Base-by-base conservation (phyloP, 192 early-diverging fungal species). In the Entomortierella parvispora region DNA sequence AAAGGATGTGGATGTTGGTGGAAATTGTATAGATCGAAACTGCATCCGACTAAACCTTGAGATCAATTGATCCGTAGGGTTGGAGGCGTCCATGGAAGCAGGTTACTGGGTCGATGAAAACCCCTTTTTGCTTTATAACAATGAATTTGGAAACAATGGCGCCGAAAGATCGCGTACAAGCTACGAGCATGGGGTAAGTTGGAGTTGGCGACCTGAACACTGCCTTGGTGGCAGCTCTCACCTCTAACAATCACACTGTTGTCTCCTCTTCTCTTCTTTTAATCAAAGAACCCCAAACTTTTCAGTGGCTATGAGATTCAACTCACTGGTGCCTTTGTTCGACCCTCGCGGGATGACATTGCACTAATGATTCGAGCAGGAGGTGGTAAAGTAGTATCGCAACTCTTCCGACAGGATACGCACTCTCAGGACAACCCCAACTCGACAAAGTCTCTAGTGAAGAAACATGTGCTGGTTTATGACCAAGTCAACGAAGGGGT, bases 61-160 rank as follows among this genome's bases (percentile, higher is more conserved):
- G n/a, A n/a, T n/a, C 5, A 40, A 40, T 9, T 9, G 12, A 40
- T 9, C 12, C 37, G 37, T 48, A 77, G 74, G 74, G 74, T 25
- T 77, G 12, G 29, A 8, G 1, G 74, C 53, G 7, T 77, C 74
- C 4, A 51, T 63, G 49, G 31, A 33, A 17, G 74, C 74, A 3
- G 74, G 74, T 2, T 77, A 64, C 31, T 77, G 74, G 74, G 65
- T 77, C 0, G 55, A 68, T 1, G 74, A 77, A 44, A 29, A 10
- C 1, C 20, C 47, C 0, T 77, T 68, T 23, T 60, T 68, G 25
- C 37, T 68, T 17, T 12, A 61, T 12, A 45, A 77, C 18, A 77
- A 77, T 56, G 74, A 77, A 59, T 64, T 63, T 46, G 65, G 61
- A 8, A 52, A 48, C 40, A 77, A 62, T 25, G 65, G 65, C 4